Base-by-base conservation (phyloP, 1,284 basidiomycete species). In the Paramarasmius palmivorus region DNA sequence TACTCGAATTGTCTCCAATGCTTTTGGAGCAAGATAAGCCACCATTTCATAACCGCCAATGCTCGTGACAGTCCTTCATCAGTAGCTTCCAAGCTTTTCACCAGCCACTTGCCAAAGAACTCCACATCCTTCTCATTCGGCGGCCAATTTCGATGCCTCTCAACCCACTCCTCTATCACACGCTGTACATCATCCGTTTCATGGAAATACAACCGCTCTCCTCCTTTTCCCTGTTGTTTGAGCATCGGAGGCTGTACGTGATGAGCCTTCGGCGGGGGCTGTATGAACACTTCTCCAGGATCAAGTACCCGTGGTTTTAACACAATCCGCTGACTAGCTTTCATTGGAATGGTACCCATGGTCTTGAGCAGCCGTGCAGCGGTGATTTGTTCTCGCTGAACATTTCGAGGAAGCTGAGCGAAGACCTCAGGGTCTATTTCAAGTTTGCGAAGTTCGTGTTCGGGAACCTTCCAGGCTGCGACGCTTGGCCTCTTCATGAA, bases 381-480 rank as follows among this genome's bases (percentile, higher is more conserved):
- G 12, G 79, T 75, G 15, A 93, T 70, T 58, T 92, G 87, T 63
- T 94, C 92, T 45, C 82, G 78, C 63, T 92, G 88, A 54, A 93
- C 66, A 36, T 82, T 77, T 0, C 68, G 67, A 0, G 92, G 92
- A 2, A 95, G 70, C 34, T 70, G 73, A 0, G 67, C 66, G 59
- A 92, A 92, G 3, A 93, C 86, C 15, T 77, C 79, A 0, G 82
- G 82, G 62, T 93, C 92, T 58, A 94, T 81, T 12, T 79, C 81
- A 20, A 93, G 74, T 37, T 77, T 75, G 12, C 66, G 69, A 19
- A 94, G 73, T 59, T 91, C 84, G 2, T 68, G 72, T 15, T 79
- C 73, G 2, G 77, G 54, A 26, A 66, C 44, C 17, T 59, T 64
- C 52, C 72, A 62, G 0, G 63, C 61, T 1, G 64, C 56, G 2